Evolutionary conservation across 192 early-diverging fungal genomes (phyloP).

Genomic region (Gonapodya sp.): DNA sequence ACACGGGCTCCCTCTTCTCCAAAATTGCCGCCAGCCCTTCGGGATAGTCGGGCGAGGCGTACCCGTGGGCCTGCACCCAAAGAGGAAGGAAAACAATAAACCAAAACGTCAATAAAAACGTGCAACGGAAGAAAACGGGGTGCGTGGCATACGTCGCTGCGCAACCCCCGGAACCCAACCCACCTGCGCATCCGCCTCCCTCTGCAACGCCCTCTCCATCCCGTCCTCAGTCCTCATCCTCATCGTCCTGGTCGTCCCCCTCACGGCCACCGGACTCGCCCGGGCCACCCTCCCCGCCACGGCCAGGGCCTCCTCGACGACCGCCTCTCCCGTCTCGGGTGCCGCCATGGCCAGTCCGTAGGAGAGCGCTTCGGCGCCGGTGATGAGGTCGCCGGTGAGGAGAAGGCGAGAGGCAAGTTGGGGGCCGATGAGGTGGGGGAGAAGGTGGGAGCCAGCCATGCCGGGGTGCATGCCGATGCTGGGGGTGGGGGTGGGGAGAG

Average conservation of each 20-base stretch:
- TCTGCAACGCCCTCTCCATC: constrained; percentile 17
- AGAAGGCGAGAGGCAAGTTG: constrained; percentile 23
- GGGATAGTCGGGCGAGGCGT: neutral
- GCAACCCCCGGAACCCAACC: neutral
- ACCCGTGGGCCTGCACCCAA: neutral
- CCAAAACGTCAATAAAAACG: no score
- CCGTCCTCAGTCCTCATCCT: constrained; percentile 17
- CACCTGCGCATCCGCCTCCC: constrained; percentile 28
- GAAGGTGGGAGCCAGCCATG: constrained; percentile 21
- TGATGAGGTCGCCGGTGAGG: constrained; percentile 24
- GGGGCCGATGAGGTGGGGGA: constrained; percentile 22
- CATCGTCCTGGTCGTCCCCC: constrained; percentile 22
- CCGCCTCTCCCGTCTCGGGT: neutral
- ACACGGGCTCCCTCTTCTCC: constrained; percentile 20
- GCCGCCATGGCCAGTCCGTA: constrained; percentile 17
- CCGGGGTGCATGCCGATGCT: constrained; percentile 20
- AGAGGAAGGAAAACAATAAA: no score
- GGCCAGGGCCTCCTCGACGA: neutral
- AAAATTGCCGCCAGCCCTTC: constrained; percentile 14
- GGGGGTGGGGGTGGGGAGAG: neutral
- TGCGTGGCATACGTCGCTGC: neutral
- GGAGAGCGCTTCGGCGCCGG: constrained; percentile 16
- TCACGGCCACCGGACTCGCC: constrained; percentile 23
- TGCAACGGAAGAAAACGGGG: neutral
- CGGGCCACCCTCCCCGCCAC: constrained; percentile 20